Evolutionary conservation across 331 rosid genomes (phyloP).

Genomic region (Quercus lobata): DNA sequence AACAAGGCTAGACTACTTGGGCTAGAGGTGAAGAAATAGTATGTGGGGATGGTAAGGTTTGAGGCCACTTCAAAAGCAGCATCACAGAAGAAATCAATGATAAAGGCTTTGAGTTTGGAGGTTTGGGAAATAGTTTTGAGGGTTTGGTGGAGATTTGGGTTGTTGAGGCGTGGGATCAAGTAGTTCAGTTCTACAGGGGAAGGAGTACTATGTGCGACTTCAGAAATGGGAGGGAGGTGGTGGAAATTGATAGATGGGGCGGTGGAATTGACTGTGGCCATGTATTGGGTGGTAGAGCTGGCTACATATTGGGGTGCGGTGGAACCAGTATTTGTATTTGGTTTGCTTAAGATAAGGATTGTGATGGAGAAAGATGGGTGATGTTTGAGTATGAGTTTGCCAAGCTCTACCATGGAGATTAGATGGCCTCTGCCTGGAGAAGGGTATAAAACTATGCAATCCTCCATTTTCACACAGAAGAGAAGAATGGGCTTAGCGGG

Average conservation of each 20-base stretch:
- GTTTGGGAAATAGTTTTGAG: conserved; percentile 20
- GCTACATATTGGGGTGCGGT: neutral
- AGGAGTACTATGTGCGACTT: neutral
- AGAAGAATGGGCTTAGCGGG: neutral
- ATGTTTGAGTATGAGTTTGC: conserved; percentile 27
- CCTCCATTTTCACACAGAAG: conserved; percentile 20
- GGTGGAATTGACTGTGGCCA: conserved; percentile 21
- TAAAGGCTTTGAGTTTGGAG: conserved; percentile 25
- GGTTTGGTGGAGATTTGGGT: conserved; percentile 10
- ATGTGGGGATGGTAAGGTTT: conserved; percentile 22
- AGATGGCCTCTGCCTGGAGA: conserved; percentile 37
- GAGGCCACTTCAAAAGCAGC: conserved; percentile 8
- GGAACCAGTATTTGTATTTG: neutral
- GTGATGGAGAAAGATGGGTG: conserved; percentile 22
- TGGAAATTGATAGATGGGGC: conserved; percentile 35
- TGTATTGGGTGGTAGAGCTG: conserved; percentile 17
- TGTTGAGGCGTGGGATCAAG: conserved; percentile 10
- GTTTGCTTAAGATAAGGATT: conserved; percentile 23
- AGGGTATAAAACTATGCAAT: conserved; percentile 38
- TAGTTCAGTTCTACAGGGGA: neutral
- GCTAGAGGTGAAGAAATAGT: conserved; percentile 22
- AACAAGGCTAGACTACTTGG: conserved; percentile 10
- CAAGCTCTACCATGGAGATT: conserved; percentile 47
- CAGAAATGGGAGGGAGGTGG: conserved; percentile 14
- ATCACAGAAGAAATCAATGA: conserved; percentile 40